Percentiles rank a stretch among this genome's conserved stretches.
These are phyloP conservation scores for Helicostylum pulchrum DNA, from an alignment of 192 early-diverging fungal genomes.

Conservation along the genomic window DNA sequence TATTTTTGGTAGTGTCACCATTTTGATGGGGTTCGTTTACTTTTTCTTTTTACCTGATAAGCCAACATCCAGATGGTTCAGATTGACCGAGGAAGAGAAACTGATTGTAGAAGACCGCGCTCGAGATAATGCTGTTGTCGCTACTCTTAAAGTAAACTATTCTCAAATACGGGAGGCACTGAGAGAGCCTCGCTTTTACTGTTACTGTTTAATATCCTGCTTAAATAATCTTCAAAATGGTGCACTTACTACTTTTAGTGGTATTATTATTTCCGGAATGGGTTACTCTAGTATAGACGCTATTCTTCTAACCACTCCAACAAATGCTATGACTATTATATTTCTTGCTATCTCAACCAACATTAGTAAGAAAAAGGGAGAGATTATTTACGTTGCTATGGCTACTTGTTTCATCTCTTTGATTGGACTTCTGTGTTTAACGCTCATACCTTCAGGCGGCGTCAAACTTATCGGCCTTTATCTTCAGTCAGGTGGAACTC, in stretches of 20 bases:
- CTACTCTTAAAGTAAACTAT: conserved; percentile 6
- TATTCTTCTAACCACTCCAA: conserved; percentile 15
- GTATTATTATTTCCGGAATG: conserved; percentile 15
- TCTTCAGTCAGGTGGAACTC: not conserved
- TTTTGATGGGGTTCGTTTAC: conserved; percentile 2
- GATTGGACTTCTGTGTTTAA: conserved; percentile 12
- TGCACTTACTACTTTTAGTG: conserved; percentile 12
- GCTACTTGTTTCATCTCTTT: not conserved
- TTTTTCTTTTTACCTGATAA: conserved; percentile 25
- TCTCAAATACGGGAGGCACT: conserved; percentile 19
- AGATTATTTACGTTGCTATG: conserved; percentile 8
- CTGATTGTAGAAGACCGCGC: conserved; percentile 17
- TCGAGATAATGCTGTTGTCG: conserved; percentile 22
- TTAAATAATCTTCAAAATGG: conserved; percentile 21
- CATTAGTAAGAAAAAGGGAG: conserved; percentile 2
- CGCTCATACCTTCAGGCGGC: not conserved
- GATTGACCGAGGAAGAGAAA: conserved; percentile 1
- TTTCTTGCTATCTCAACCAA: not conserved
- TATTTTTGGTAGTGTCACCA: conserved; percentile 20
- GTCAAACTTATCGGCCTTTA: conserved; percentile 20
- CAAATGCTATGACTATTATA: not conserved
- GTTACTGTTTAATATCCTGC: conserved; percentile 4
- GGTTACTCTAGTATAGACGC: conserved; percentile 17
- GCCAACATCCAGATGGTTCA: conserved; percentile 11
- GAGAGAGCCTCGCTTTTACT: conserved; percentile 16